Conservation (phyloP, 805 yeast genomes). For the Saccharomycopsis synnaedendra region DNA sequence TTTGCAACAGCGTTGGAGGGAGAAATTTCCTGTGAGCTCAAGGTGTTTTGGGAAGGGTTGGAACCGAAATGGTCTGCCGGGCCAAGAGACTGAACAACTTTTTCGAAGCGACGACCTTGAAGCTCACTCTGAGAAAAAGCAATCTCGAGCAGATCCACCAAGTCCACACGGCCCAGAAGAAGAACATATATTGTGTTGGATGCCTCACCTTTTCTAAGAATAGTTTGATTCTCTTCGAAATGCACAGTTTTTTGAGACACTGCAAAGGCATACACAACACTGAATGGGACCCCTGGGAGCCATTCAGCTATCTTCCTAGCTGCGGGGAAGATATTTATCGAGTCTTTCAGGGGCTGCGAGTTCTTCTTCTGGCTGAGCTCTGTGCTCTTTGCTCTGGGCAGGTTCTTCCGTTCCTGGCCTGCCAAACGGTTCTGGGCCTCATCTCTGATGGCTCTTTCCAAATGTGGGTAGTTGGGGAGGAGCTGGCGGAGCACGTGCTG, state of each 20-base stretch:
- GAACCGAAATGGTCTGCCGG: conserved; percentile 58
- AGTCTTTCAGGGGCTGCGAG: background rate
- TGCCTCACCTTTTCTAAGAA: conserved; percentile 45
- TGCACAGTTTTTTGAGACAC: background rate
- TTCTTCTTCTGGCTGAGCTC: conserved; percentile 1
- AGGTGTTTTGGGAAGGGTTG: background rate
- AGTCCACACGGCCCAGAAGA: conserved; percentile 62
- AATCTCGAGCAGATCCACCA: conserved; percentile 29
- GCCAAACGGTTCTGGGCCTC: conserved; percentile 72
- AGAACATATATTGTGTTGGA: conserved; percentile 61
- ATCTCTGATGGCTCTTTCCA: conserved; percentile 60
- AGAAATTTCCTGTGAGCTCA: no score
- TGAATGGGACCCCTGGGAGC: no score
- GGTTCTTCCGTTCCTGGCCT: conserved; percentile 47
- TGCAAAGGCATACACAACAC: background rate
- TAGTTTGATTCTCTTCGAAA: conserved; percentile 40
- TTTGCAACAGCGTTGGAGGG: no score
- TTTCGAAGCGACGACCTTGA: conserved; percentile 23
- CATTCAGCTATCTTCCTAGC: no score
- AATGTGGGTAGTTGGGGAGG: conserved; percentile 48
- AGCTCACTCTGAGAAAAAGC: conserved; percentile 16
- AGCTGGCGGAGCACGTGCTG: conserved; percentile 50
- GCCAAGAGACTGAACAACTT: conserved; percentile 44
- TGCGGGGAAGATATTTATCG: no score
- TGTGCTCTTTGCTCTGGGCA: conserved; percentile 16